Evolutionary conservation across 2,329 filamentous ascomycete species (phyloP), one percentile per base, ranked within the genome.

Genomic region (Penicillium digitatum): DNA sequence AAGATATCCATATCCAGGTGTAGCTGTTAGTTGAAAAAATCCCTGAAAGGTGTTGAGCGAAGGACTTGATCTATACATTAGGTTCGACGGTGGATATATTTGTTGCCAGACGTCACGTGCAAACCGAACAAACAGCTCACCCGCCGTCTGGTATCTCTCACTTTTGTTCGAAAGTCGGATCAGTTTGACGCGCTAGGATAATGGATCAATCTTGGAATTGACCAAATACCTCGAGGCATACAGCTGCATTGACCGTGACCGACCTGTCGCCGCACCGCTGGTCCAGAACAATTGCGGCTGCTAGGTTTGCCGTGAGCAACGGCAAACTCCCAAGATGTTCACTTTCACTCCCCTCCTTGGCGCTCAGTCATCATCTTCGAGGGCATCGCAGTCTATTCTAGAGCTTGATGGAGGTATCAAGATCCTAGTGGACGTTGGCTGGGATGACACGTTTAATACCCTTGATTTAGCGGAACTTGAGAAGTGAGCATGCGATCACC

Each of bases 401-500:
- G 93, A 97, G 78, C 87, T 99, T 53, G 94, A 99, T 77, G 93
- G 93, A 61, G 94, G 93, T 56, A 88, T 99, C 76, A 97, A 97
- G 74, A 85, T 99, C 49, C 82, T 99, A 51, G 85, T 99, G 35
- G 93, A 96, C 70, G 87, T 96, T 42, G 94, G 94, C 57, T 99
- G 94, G 94, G 92, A 97, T 71, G 90, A 95, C 71, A 83, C 83
- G 2, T 97, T 99, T 71, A 88, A 95, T 69, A 83, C 85, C 31
- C 82, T 83, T 59, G 88, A 90, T 78, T 83, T 99, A 49, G 86
- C 86, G 66, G 89, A 94, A 75, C 83, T 99, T 58, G 93, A 97
- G 76, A 94, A 90, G 88, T 95, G 82, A 62, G 81, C 57, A 46
- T 59, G 42, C 26, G 26, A 52, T 58, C 42, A 57, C 48, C 20